Conservation (phyloP, 176 grass and related monocot species). For the Cocos nucifera region DNA sequence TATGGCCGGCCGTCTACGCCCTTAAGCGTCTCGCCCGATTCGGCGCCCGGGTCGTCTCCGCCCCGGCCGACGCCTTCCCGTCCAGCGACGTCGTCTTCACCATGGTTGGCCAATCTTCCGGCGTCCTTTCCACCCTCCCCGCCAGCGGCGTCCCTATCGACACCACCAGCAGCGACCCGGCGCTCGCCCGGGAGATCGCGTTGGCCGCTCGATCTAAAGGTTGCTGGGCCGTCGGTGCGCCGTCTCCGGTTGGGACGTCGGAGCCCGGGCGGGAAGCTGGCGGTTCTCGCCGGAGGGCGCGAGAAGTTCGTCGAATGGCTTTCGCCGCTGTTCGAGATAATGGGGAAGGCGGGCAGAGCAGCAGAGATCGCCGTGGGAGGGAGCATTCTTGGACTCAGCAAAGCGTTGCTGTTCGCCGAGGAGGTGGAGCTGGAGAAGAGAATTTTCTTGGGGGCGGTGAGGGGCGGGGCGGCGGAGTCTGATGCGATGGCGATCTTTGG, state of each 20-base stretch:
- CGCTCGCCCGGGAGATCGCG: conserved; percentile 46
- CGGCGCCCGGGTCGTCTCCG: conserved; percentile 36
- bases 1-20: conserved; percentile 59
- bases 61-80: conserved; percentile 36
- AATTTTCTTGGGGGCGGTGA: conserved; percentile 42
- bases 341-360: conserved; percentile 71
- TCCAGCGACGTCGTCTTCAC: conserved; percentile 62
- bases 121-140: conserved; percentile 30
- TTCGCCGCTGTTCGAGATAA: conserved; percentile 34
- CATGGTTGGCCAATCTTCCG: conserved; percentile 60
- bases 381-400: conserved; percentile 34
- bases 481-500: conserved; percentile 54
- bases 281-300: conserved; percentile 58
- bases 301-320: conserved; percentile 55
- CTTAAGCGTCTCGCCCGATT: conserved; percentile 26
- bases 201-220: conserved; percentile 11
- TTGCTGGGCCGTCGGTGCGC: conserved; percentile 52
- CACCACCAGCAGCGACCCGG: conserved; percentile 53
- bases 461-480: conserved; percentile 54
- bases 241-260: conserved; percentile 74
- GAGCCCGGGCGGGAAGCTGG: conserved; percentile 57
- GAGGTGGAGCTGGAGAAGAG: conserved; percentile 30
- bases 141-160: conserved; percentile 54
- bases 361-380: conserved; percentile 66
- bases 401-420: conserved; percentile 50